Base-by-base conservation (phyloP, 495 filamentous ascomycete species). In the Penicillium mononematosum region DNA sequence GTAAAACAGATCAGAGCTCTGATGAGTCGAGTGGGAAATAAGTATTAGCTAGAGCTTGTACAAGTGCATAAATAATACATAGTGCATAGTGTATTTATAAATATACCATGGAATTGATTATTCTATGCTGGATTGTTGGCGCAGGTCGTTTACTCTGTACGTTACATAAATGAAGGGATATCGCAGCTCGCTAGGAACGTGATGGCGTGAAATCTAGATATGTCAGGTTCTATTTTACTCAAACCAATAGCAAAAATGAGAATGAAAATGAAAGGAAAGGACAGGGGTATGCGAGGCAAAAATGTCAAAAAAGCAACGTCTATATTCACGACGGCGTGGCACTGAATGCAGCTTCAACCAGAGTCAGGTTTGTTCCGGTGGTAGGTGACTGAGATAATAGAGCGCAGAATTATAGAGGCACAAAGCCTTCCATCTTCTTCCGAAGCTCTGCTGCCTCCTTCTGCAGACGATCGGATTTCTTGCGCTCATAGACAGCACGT, bases 401-500 rank as follows among this genome's bases (percentile, higher is more conserved):
- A n/a, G 20, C 17, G 14, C 19, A 14, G 22, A 38, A 27, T 54
- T 12, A 77, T n/a, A 72, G 42, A 22, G 69, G 70, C n/a, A 75
- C 62, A 56, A 75, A 72, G 29, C 72, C 70, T 46, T 74, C 75
- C 61, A 72, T 63, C 24, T 73, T 63, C 71, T 67, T 80, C 68
- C 58, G 66, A 27, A 62, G 62, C 51, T 80, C 77, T 58, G 79
- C 75, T 25, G 62, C 58, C 69, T 92, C 85, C 46, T 73, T 72
- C 61, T 84, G 76, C 58, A 88, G 58, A 46, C 93, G 79, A 68
- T 79, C 67, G 62, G 76, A 81, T 73, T 85, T 92, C 78, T 96
- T 96, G 57, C 94, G 78, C 78, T 96, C 90, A 70, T 96, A 98
- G 1, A 98, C 92, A 16, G 92, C 94, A 47, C 88, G 76, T n/a